Percentiles rank a stretch among this genome's conserved stretches.
Evolutionary conservation across 192 early-diverging fungal genomes (phyloP).

Genomic region (Rhizophlyctis rosea): DNA sequence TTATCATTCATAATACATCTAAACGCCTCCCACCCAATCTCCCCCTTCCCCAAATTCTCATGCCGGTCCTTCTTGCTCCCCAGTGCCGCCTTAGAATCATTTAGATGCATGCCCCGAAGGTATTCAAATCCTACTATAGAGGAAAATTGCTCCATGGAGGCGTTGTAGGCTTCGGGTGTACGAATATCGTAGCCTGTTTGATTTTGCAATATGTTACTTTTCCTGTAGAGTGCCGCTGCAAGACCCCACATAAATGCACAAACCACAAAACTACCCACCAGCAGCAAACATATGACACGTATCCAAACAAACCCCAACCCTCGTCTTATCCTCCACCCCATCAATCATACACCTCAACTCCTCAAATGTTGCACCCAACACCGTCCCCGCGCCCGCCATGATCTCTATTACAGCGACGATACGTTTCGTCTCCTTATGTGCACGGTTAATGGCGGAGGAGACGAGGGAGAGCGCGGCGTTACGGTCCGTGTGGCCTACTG

Average conservation of each 20-base stretch:
- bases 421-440: constrained; percentile 30
- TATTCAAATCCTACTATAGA: constrained; percentile 43
- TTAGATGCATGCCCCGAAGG: constrained; percentile 53
- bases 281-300: constrained; percentile 59
- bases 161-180: constrained; percentile 40
- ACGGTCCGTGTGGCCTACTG: not conserved
- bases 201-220: no score
- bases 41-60: constrained; percentile 53
- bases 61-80: constrained; percentile 47
- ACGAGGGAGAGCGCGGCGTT: constrained; percentile 32
- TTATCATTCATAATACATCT: constrained; percentile 51
- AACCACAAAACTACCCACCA: constrained; percentile 11
- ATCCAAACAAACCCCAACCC: constrained; percentile 60
- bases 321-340: constrained; percentile 40
- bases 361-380: constrained; percentile 46
- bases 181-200: constrained; percentile 51
- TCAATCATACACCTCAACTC: constrained; percentile 45
- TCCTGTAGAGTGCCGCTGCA: no score
- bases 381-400: constrained; percentile 51
- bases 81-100: constrained; percentile 47
- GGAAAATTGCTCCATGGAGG: constrained; percentile 41
- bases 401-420: constrained; percentile 53
- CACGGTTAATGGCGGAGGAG: constrained; percentile 45
- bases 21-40: constrained; percentile 51
- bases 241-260: not conserved